Evolutionary conservation across 495 filamentous ascomycete species (phyloP).

Genomic region (Penicillium psychrofluorescens): DNA sequence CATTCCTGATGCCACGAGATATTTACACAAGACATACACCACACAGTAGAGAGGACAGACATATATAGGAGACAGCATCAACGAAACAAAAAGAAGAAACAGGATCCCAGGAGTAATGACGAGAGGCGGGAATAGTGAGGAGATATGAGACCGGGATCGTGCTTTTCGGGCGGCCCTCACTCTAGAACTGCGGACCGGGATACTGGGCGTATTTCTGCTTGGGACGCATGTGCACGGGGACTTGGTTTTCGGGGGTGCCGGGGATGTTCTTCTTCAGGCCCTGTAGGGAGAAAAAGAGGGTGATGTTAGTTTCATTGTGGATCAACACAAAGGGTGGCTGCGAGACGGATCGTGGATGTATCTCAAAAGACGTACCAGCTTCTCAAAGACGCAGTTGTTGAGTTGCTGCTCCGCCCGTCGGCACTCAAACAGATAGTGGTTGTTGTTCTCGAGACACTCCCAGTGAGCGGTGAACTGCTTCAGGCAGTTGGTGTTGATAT

Average conservation of each 20-base stretch:
- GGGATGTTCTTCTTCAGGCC: constrained; percentile 88
- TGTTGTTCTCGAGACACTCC: constrained; percentile 94
- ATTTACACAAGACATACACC: constrained; percentile 31
- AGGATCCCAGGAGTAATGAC: constrained; percentile 6
- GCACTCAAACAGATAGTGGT: constrained; percentile 94
- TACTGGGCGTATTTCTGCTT: constrained; percentile 64
- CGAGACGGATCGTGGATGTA: neutral
- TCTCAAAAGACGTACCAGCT: constrained; percentile 58
- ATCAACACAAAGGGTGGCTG: neutral
- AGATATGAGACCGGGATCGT: constrained; percentile 4
- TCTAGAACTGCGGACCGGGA: constrained; percentile 38
- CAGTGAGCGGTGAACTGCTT: constrained; percentile 87
- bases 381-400: constrained; percentile 91
- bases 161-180: neutral
- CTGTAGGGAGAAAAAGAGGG: constrained; percentile 32
- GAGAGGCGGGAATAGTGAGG: constrained; percentile 6
- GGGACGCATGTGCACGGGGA: constrained; percentile 75
- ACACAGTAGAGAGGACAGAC: constrained; percentile 1
- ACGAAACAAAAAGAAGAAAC: constrained; percentile 14
- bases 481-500: constrained; percentile 93
- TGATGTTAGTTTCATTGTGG: constrained; percentile 1
- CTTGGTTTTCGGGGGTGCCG: constrained; percentile 65
- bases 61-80: constrained; percentile 13
- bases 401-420: constrained; percentile 67
- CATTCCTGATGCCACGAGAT: constrained; percentile 40